Evolutionary conservation across 441 rosid species (phyloP), one percentile per base, ranked within the genome.

Genomic region (Breynia disticha): DNA sequence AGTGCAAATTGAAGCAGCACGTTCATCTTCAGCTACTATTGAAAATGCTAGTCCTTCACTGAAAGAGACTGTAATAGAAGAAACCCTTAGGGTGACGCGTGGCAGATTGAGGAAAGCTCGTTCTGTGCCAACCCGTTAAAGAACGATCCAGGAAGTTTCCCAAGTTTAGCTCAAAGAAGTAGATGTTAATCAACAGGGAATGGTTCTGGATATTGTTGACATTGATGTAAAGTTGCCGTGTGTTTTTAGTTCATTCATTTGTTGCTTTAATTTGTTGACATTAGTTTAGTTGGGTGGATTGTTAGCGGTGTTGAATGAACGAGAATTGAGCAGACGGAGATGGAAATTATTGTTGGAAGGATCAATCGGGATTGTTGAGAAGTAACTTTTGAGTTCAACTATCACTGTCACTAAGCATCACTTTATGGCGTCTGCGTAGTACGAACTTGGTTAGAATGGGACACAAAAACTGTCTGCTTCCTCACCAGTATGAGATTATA

Each of bases 31-130:
- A 47, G 55, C 46, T 22, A 53, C 46, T 22, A 67, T 67, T 61
- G 79, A 79, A 57, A 76, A 62, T 54, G 50, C 65, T 15, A 67
- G 68, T 45, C 61, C 80, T 55, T 69, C 89, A 15, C 45, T 79
- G 0, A 73, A 78, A 47, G 97, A 81, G 66, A 74, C 71, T 0
- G 46, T 70, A 32, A 72, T 78, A 78, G 96, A 84, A n/a, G 85
- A 73, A 69, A 57, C 76, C 2, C 50, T 73, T 17, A 73, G 70
- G 32, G 57, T 66, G 16, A 72, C 95, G 20, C 79, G 85, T 35
- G 68, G 50, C 56, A 75, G 65, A 63, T 60, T 68, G 69, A 79
- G 74, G 77, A 86, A 65, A 79, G 54, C 63, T 60, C 83, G 79
- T 15, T 66, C 90, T 12, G 68, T 56, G 22, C 65, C 75, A 48